Evolutionary conservation across 768 basidiomycete genomes (phyloP), one percentile per base, ranked within the genome.

Genomic region (Psilocybe tampanensis): DNA sequence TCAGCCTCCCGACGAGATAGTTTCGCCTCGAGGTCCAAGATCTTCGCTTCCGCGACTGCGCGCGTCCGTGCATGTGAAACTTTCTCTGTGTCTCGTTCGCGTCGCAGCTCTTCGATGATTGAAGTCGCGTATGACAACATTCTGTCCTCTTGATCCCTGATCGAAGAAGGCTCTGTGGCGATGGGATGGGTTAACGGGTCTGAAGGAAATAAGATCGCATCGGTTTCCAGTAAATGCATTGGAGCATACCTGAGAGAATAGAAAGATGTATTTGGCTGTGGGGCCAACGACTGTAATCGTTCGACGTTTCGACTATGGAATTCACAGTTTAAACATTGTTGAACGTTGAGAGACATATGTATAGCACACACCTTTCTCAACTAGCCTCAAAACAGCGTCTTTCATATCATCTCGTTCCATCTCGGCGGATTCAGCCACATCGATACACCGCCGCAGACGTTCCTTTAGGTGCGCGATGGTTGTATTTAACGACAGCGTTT

Each of bases 1-100:
- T 86, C 82, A 0, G 78, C 78, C 44, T 87, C 86, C n/a, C 84
- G 74, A 5, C 79, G 76, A 0, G 84, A 81, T 4, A 88, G 66
- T 65, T 79, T 78, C 0, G 85, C 84, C 55, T 81, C 76, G 2
- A 88, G 72, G 17, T 71, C 68, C 4, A 74, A 66, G 21, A 83
- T 74, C 47, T 77, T 74, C 0, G 68, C 62, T 47, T 80, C 78
- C 0, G 76, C 73, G 2, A 73, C 69, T 17, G 75, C 68, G 8
- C 70, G 71, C 0, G 74, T 78, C n/a, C 68, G 68, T 9, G 60
- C 61, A 60, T 83, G 82, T 0, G 76, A 76, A 41, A 62, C 61
- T 2, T 76, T 75, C 62, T 85, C 84, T 0, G 69, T 53, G 23
- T 79, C 77, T 29, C 80, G 74, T 60, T 82, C 75, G 18, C 54